Percentiles rank a stretch among this genome's conserved stretches.
Conservation (phyloP, 2,329 filamentous ascomycete genomes). For the Pyricularia pennisetigena region DNA sequence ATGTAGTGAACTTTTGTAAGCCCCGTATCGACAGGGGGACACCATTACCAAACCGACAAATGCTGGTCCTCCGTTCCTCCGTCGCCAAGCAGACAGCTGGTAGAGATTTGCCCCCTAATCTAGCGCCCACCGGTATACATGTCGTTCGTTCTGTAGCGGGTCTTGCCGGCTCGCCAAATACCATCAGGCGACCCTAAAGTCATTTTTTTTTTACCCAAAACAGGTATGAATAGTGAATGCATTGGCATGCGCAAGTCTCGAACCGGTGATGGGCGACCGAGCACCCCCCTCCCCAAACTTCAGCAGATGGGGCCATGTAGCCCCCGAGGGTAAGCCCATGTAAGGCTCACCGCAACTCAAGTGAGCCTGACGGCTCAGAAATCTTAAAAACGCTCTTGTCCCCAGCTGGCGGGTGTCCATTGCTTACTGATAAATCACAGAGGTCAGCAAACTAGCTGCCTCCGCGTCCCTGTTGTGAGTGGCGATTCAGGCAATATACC, state of each 20-base stretch:
- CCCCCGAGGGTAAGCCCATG: neutral
- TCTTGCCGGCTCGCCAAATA: neutral
- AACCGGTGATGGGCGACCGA: neutral
- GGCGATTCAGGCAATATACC: conserved; percentile 38
- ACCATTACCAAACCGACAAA: neutral
- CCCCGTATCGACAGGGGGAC: neutral
- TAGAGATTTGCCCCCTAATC: neutral
- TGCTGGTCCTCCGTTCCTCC: neutral
- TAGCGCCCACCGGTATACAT: neutral
- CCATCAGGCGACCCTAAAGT: neutral
- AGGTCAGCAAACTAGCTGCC: conserved; percentile 1
- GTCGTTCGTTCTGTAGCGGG: neutral
- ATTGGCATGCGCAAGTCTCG: neutral
- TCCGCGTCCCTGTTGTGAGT: neutral
- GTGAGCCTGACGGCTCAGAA: neutral
- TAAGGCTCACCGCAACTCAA: neutral
- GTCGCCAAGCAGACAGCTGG: neutral
- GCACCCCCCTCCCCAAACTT: neutral
- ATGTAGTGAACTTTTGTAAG: neutral
- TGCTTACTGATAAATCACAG: conserved; percentile 2
- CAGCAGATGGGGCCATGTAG: neutral
- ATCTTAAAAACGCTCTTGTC: neutral
- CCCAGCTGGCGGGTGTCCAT: neutral
- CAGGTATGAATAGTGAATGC: neutral
- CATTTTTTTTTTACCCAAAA: neutral